Evolutionary conservation across 208 protist genomes (phyloP).

Genomic region (Spongospora subterranea): DNA sequence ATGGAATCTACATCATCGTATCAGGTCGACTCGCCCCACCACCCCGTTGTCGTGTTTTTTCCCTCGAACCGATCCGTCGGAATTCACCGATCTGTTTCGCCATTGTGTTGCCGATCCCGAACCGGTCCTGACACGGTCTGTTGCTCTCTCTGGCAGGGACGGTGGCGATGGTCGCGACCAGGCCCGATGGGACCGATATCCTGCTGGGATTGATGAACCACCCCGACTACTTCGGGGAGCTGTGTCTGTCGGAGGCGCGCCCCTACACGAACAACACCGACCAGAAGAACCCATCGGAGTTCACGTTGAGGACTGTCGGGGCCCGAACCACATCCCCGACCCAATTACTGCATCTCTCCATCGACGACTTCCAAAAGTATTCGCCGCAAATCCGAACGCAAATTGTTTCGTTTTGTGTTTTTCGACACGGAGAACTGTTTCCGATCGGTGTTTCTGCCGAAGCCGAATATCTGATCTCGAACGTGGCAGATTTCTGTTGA

Average conservation of each 20-base stretch:
- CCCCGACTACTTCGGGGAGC: conserved; percentile 21
- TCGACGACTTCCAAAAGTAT: neutral
- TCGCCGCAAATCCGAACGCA: too few relatives aligned
- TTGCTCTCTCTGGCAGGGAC: neutral
- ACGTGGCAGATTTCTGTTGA: neutral
- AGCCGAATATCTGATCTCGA: neutral
- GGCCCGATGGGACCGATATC: conserved; percentile 17
- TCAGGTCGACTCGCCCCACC: neutral
- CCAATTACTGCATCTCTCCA: neutral
- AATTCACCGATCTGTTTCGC: neutral
- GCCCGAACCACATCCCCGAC: neutral
- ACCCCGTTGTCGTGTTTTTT: too few relatives aligned
- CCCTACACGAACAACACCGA: neutral
- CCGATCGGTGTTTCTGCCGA: too few relatives aligned
- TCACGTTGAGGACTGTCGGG: neutral
- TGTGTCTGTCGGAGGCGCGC: neutral
- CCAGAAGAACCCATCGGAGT: neutral
- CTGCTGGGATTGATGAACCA: neutral
- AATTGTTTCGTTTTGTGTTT: too few relatives aligned
- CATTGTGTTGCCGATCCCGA: neutral
- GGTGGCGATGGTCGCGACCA: neutral
- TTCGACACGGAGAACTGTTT: too few relatives aligned
- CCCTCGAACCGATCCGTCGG: too few relatives aligned
- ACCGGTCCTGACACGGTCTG: too few relatives aligned
- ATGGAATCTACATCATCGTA: conserved; percentile 9